These are phyloP conservation scores for Tolypocladium album DNA, from an alignment of 2,329 filamentous ascomycete genomes.

Conservation along the genomic window DNA sequence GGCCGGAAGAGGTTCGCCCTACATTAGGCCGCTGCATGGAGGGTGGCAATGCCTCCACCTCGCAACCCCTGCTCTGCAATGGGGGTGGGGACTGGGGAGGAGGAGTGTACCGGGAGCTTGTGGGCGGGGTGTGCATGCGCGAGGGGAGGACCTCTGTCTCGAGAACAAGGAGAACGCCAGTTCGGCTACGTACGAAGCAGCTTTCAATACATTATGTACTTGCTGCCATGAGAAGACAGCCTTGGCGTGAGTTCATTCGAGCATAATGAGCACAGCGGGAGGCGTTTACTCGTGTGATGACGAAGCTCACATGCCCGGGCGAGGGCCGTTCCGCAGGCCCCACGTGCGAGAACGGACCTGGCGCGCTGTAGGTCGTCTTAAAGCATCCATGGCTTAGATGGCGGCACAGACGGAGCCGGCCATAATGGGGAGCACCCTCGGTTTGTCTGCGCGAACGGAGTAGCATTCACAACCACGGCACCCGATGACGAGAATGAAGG, in stretches of 20 bases:
- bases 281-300: background rate
- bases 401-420: background rate
- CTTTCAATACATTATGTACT: background rate
- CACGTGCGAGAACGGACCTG: background rate
- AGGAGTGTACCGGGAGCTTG: background rate
- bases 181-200: background rate
- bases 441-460: background rate
- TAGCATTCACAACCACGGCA: background rate
- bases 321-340: background rate
- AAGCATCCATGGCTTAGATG: background rate
- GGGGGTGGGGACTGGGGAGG: constrained; percentile 2
- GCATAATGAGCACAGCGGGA: background rate
- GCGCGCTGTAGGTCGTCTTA: background rate
- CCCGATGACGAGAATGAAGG: background rate
- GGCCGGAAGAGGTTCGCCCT: constrained; percentile 18
- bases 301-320: background rate
- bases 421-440: background rate
- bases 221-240: background rate
- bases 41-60: constrained; percentile 17
- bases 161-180: background rate
- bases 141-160: background rate
- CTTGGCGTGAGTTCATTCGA: background rate
- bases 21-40: constrained; percentile 22
- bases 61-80: background rate
- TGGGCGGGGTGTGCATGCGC: background rate